Conservation (phyloP, 352 stramenopile species). For the Pythium utonaiense region DNA sequence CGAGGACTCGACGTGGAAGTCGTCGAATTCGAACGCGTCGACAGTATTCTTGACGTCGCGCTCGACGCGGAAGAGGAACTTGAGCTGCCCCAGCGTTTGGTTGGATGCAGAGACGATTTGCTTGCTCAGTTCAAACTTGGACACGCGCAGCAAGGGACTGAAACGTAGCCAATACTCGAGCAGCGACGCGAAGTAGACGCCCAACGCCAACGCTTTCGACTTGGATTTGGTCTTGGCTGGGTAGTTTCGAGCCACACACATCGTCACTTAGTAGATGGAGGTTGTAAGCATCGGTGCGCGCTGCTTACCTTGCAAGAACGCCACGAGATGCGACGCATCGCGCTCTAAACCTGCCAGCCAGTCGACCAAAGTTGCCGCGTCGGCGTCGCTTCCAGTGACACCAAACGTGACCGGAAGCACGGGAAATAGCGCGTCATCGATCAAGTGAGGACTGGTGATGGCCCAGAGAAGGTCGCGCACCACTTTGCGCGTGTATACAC, state of each 20-base stretch:
- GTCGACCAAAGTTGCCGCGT: constrained; percentile 27
- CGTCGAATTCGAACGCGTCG: constrained; percentile 10
- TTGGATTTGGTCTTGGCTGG: constrained; percentile 35
- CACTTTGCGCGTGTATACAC: constrained; percentile 42
- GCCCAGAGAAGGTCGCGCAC: constrained; percentile 67
- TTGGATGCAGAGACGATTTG: constrained; percentile 59
- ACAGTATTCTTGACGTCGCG: neutral
- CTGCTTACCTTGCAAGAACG: constrained; percentile 45
- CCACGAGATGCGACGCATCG: constrained; percentile 40
- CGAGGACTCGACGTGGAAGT: constrained; percentile 73
- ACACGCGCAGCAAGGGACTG: constrained; percentile 38
- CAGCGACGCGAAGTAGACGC: constrained; percentile 69
- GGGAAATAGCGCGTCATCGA: constrained; percentile 34
- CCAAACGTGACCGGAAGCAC: constrained; percentile 45
- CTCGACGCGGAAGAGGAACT: constrained; percentile 59
- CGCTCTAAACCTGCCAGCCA: constrained; percentile 46
- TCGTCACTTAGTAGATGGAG: neutral
- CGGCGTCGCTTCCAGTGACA: neutral
- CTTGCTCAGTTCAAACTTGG: constrained; percentile 48
- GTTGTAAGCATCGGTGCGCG: neutral
- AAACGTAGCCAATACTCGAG: constrained; percentile 67
- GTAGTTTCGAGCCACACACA: neutral
- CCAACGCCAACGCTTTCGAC: constrained; percentile 41
- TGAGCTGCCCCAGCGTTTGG: constrained; percentile 71
- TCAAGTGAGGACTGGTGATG: constrained; percentile 55